Percentiles rank a stretch among this genome's conserved stretches.
Evolutionary conservation across 352 stramenopile species (phyloP).

Genomic region (Phytopythium aichiense): DNA sequence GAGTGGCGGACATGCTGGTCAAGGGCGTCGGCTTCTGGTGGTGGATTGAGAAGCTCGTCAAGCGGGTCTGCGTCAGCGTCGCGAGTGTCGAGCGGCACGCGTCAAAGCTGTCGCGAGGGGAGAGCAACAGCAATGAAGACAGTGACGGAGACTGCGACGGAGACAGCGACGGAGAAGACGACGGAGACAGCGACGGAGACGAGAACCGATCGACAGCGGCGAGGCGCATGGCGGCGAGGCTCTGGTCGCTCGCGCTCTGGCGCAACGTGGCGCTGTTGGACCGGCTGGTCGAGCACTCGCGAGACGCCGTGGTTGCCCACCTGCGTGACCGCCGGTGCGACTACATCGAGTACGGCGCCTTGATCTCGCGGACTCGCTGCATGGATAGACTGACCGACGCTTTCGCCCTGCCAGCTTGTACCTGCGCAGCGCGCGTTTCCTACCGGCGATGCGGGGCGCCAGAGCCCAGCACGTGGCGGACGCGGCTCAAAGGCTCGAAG

Average conservation of each 20-base stretch:
- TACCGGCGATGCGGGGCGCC: constrained; percentile 16
- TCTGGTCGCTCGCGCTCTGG: constrained; percentile 46
- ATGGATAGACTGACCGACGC: not conserved
- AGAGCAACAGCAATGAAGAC: not conserved
- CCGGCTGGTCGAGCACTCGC: constrained; percentile 21
- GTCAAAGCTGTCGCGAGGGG: not conserved
- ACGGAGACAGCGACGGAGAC: not conserved
- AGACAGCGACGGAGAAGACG: not conserved
- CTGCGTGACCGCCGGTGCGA: constrained; percentile 29
- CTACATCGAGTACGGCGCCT: constrained; percentile 46
- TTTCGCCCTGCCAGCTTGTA: constrained; percentile 32
- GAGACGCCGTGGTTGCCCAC: constrained; percentile 19
- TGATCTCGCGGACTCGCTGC: not conserved
- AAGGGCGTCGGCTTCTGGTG: constrained; percentile 11
- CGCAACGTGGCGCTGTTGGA: constrained; percentile 36
- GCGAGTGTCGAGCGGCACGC: not conserved
- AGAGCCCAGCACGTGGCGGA: constrained; percentile 25
- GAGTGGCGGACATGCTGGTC: constrained; percentile 22
- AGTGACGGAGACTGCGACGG: not conserved
- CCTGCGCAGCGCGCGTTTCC: constrained; percentile 29
- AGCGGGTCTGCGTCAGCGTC: constrained; percentile 33
- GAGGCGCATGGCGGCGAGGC: constrained; percentile 3
- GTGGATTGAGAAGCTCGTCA: constrained; percentile 44
- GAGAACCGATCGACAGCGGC: constrained; percentile 6
- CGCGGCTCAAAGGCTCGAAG: constrained; percentile 18